A percentile compares a stretch with the other conserved stretches of the same genome.
Conservation (phyloP, 2,329 filamentous ascomycete genomes). For the Talaromyces sp. region DNA sequence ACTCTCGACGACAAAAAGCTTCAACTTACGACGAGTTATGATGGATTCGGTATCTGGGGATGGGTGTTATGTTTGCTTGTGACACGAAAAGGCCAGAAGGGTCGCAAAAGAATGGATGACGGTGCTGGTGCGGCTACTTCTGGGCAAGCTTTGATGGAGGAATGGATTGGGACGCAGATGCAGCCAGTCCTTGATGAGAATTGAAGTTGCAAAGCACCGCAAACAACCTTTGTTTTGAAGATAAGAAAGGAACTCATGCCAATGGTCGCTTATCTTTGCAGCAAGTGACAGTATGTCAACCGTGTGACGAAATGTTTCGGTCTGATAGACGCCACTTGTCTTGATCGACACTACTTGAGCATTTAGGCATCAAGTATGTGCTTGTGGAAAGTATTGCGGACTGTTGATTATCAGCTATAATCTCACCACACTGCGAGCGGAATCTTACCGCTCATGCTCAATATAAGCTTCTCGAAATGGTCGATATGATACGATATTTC, state of each 20-base stretch:
- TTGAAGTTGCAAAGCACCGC: slow-evolving; percentile 19
- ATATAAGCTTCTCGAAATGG: too few species aligned
- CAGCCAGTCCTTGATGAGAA: slow-evolving; percentile 40
- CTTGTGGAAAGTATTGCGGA: too few species aligned
- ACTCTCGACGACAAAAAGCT: slow-evolving; percentile 86
- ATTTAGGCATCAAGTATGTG: too few species aligned
- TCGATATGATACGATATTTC: too few species aligned
- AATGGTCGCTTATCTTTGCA: not conserved
- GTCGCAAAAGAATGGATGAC: slow-evolving; percentile 22
- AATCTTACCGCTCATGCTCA: too few species aligned
- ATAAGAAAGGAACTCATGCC: not conserved
- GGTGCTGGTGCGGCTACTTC: slow-evolving; percentile 38
- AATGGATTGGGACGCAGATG: slow-evolving; percentile 79
- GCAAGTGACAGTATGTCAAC: too few species aligned
- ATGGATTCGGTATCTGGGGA: slow-evolving; percentile 94
- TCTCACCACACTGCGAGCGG: too few species aligned
- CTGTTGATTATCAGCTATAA: too few species aligned
- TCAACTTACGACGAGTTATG: slow-evolving; percentile 79
- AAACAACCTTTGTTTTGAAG: too few species aligned
- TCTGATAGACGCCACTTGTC: too few species aligned
- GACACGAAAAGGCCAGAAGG: slow-evolving; percentile 60
- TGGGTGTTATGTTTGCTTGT: slow-evolving; percentile 89
- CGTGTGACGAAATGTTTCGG: too few species aligned
- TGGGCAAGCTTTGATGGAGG: slow-evolving; percentile 73
- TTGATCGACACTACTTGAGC: too few species aligned